Percentiles rank a stretch among this genome's conserved stretches.
Conservation (phyloP, 192 early-diverging fungal genomes). For the Coemansia sp. region DNA sequence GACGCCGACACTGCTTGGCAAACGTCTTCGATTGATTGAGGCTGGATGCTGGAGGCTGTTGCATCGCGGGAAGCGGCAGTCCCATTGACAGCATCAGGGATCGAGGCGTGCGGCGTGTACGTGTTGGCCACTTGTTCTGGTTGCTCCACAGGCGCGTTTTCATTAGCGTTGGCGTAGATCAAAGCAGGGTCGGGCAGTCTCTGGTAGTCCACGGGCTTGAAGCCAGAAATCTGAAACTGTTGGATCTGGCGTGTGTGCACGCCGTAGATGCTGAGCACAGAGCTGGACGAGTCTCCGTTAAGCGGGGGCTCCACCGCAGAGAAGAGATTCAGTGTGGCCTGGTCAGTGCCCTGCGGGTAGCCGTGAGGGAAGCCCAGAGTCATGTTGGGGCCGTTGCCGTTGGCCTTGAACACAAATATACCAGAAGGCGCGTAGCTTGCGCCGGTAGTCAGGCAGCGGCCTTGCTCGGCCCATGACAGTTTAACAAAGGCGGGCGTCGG, state of each 20-base stretch:
- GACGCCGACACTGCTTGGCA: conserved; percentile 1
- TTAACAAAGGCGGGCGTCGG: conserved; percentile 24
- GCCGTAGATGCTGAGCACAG: conserved; percentile 38
- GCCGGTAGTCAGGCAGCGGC: conserved; percentile 30
- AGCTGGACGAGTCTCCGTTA: background rate
- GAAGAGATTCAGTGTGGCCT: conserved; percentile 31
- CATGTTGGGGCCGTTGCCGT: conserved; percentile 29
- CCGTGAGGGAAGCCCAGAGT: conserved; percentile 26
- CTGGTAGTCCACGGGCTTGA: conserved; percentile 20
- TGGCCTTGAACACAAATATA: conserved; percentile 29
- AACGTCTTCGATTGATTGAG: background rate
- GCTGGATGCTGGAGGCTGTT: background rate
- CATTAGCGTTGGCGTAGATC: conserved; percentile 17
- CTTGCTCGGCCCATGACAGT: conserved; percentile 39
- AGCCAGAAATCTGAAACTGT: conserved; percentile 37
- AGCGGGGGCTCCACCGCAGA: conserved; percentile 26
- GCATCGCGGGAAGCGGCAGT: background rate
- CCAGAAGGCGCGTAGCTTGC: conserved; percentile 29
- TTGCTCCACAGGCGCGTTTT: background rate
- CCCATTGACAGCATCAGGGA: background rate
- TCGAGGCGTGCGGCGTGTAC: background rate
- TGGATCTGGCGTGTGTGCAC: conserved; percentile 49
- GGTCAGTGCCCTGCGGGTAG: conserved; percentile 35
- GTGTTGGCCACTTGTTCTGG: background rate
- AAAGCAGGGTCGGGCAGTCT: conserved; percentile 27